A percentile compares a stretch with the other conserved stretches of the same genome.
Evolutionary conservation across 2,329 filamentous ascomycete genomes (phyloP).

Genomic region (Aspergillus quadrilineatus): DNA sequence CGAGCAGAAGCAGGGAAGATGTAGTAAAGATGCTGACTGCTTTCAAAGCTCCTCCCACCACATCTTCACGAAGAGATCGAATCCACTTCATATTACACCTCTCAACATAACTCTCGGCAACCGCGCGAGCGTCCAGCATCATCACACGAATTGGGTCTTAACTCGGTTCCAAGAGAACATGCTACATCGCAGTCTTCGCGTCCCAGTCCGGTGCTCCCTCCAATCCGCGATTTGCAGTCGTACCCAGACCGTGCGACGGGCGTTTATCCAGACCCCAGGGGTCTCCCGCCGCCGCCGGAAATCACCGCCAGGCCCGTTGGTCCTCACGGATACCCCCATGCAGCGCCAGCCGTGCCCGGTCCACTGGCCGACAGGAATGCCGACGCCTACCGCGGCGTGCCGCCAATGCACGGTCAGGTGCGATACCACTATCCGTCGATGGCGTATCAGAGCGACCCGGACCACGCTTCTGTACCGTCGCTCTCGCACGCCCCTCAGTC

Average conservation of each 20-base stretch:
- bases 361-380: conserved; percentile 26
- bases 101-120: conserved; percentile 22
- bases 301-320: conserved; percentile 22
- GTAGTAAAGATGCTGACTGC: conserved; percentile 11
- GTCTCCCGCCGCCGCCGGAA: conserved; percentile 29
- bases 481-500: conserved; percentile 33
- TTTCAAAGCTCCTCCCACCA: conserved; percentile 37
- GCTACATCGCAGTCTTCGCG: conserved; percentile 24
- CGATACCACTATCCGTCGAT: conserved; percentile 30
- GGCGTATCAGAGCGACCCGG: conserved; percentile 32
- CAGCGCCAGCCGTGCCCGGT: conserved; percentile 19
- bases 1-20: background rate
- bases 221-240: conserved; percentile 38
- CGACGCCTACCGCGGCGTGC: conserved; percentile 23
- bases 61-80: conserved; percentile 46
- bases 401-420: conserved; percentile 28
- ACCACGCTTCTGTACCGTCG: conserved; percentile 31
- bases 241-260: conserved; percentile 30
- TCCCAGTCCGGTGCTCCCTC: conserved; percentile 38
- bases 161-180: conserved; percentile 24
- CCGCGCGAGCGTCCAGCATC: conserved; percentile 32
- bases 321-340: conserved; percentile 7
- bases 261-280: conserved; percentile 29
- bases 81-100: conserved; percentile 33
- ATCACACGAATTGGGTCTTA: conserved; percentile 30